phyloP scores from a whole-genome alignment of 2,329 filamentous ascomycete species.

The Phialophora chinensis region DNA sequence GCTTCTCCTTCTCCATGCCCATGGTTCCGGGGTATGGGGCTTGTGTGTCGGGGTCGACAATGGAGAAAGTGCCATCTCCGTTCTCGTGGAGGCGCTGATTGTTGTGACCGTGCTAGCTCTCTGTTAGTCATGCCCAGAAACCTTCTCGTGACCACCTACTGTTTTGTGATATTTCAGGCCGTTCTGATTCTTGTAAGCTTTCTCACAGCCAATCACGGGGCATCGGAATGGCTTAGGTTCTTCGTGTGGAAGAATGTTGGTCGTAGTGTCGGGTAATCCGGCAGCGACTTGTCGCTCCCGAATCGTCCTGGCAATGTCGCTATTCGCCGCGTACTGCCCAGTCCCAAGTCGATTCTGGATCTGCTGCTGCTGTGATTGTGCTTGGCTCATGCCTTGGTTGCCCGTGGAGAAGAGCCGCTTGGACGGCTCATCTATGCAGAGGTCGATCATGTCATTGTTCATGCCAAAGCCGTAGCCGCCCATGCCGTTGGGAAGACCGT shows the following conservation, averaged over 20 bases:
- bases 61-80: conserved; percentile 94
- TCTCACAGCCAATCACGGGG: conserved; percentile 93
- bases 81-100: conserved; percentile 98
- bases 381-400: conserved; percentile 69
- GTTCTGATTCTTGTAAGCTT: conserved; percentile 99
- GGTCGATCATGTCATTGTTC: conserved; percentile 62
- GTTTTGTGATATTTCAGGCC: conserved; percentile 88
- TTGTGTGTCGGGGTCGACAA: conserved; percentile 94
- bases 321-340: conserved; percentile 76
- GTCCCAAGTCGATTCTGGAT: conserved; percentile 76
- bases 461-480: conserved; percentile 52
- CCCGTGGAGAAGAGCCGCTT: conserved; percentile 91
- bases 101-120: conserved; percentile 78
- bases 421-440: conserved; percentile 87
- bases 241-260: conserved; percentile 66
- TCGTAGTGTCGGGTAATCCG: conserved; percentile 56
- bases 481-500: conserved; percentile 45
- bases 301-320: conserved; percentile 72
- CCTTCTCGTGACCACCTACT: conserved; percentile 51
- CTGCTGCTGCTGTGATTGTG: conserved; percentile 57
- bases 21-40: conserved; percentile 92
- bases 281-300: conserved; percentile 69
- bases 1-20: conserved; percentile 99
- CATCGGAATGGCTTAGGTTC: conserved; percentile 98
- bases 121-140: conserved; percentile 37